Conservation (phyloP, 257 asterid species). For the Scutellaria minor region DNA sequence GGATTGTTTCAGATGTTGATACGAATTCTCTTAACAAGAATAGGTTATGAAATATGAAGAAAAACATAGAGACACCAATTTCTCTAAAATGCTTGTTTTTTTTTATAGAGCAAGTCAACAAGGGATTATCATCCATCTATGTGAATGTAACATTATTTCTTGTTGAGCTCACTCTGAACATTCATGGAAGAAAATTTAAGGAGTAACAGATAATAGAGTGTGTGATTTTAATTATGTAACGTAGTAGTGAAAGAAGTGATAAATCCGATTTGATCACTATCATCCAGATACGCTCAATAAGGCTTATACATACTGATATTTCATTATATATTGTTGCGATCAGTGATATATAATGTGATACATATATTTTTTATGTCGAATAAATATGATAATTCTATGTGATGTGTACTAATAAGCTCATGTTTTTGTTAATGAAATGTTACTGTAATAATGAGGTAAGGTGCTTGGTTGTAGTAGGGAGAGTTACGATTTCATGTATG, state of each 20-base stretch:
- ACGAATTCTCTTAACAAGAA: too few species aligned
- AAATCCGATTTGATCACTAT: background rate
- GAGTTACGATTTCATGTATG: constrained; percentile 80
- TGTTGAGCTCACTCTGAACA: constrained; percentile 18
- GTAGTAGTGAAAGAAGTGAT: too few species aligned
- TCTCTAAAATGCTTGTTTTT: background rate
- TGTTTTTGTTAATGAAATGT: constrained; percentile 10
- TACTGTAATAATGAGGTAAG: background rate
- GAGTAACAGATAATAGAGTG: too few species aligned
- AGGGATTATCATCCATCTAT: background rate
- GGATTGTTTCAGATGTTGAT: too few species aligned
- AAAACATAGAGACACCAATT: too few species aligned
- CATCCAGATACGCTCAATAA: background rate
- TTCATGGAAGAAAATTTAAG: too few species aligned
- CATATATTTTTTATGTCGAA: background rate
- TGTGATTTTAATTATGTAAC: too few species aligned
- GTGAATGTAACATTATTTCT: background rate
- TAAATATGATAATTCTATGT: background rate
- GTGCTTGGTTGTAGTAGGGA: constrained; percentile 60
- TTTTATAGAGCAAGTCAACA: too few species aligned
- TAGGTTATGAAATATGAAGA: too few species aligned
- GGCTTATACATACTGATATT: constrained; percentile 1
- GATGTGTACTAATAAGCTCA: background rate
- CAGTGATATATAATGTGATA: constrained; percentile 10
- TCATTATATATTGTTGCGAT: background rate